Percentiles rank a stretch among this genome's conserved stretches.
Evolutionary conservation across 140 eudicot species (phyloP).

Genomic region (Cichorium intybus): DNA sequence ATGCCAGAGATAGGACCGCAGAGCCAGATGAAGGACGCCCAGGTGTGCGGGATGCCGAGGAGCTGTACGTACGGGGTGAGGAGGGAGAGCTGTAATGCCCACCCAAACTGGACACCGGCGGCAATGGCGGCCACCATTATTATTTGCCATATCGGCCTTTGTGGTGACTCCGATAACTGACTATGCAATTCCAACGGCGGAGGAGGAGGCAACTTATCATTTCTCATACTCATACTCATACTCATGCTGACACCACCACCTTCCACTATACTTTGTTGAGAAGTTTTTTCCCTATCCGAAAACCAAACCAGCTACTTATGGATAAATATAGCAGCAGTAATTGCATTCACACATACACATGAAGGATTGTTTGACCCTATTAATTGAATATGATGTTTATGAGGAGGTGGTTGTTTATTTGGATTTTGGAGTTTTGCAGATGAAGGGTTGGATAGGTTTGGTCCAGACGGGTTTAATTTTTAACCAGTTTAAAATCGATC

Average conservation of each 20-base stretch:
- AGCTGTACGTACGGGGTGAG: slow-evolving; percentile 81
- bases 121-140: slow-evolving; percentile 73
- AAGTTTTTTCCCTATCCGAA: not conserved
- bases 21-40: slow-evolving; percentile 78
- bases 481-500: not conserved
- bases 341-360: not conserved
- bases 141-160: slow-evolving; percentile 39
- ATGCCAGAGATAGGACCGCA: slow-evolving; percentile 89
- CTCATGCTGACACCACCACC: not conserved
- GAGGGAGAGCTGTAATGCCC: slow-evolving; percentile 88
- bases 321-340: slow-evolving; percentile 3
- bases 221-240: not conserved
- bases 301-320: not conserved
- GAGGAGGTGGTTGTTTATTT: not conserved
- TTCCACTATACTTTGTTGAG: slow-evolving; percentile 1
- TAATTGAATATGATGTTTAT: not conserved
- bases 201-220: not conserved
- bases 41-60: slow-evolving; percentile 68
- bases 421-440: not conserved
- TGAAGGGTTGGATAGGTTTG: not conserved
- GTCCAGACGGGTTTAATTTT: too few species aligned
- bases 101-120: slow-evolving; percentile 88
- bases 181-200: slow-evolving; percentile 1
- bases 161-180: slow-evolving; percentile 1
- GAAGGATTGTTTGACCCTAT: not conserved